phyloP scores from a whole-genome alignment of 176 grass and related monocot species.

The Ensete ventricosum region DNA sequence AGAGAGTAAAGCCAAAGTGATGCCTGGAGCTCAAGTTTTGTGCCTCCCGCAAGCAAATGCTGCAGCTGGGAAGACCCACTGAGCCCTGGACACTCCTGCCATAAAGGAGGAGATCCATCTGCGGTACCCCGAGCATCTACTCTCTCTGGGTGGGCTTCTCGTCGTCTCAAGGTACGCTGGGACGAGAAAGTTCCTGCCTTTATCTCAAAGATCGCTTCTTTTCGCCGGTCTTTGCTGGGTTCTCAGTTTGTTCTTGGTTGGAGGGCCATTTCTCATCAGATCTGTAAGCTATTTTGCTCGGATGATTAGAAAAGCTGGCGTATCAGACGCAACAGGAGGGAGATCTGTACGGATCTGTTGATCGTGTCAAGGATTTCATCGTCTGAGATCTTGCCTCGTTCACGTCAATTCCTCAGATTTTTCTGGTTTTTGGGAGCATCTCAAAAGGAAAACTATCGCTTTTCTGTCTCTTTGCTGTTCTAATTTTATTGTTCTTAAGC shows the following conservation, averaged over 20 bases:
- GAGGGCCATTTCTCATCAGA: not conserved
- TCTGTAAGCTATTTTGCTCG: not conserved
- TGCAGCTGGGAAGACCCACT: constrained; percentile 9
- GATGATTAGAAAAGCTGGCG: not conserved
- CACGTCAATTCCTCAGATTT: no score
- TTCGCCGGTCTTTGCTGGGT: not conserved
- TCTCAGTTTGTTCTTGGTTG: not conserved
- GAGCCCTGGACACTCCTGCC: constrained; percentile 1
- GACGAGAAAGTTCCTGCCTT: constrained; percentile 1
- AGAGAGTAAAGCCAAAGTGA: not conserved
- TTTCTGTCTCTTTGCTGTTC: not conserved
- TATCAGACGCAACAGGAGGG: not conserved
- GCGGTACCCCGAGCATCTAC: not conserved
- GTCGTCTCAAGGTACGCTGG: not conserved
- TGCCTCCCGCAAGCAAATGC: not conserved
- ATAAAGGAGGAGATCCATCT: constrained; percentile 11
- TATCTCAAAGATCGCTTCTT: constrained; percentile 6
- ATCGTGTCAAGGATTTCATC: not conserved
- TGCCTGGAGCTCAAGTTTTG: not conserved
- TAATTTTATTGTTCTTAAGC: not conserved
- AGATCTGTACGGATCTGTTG: not conserved
- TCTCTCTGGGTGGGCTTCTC: not conserved
- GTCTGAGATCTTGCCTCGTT: not conserved
- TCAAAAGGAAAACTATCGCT: not conserved
- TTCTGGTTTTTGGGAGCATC: not conserved